Evolutionary conservation across 352 stramenopile genomes (phyloP).

Genomic region (Peronosclerospora sorghi): DNA sequence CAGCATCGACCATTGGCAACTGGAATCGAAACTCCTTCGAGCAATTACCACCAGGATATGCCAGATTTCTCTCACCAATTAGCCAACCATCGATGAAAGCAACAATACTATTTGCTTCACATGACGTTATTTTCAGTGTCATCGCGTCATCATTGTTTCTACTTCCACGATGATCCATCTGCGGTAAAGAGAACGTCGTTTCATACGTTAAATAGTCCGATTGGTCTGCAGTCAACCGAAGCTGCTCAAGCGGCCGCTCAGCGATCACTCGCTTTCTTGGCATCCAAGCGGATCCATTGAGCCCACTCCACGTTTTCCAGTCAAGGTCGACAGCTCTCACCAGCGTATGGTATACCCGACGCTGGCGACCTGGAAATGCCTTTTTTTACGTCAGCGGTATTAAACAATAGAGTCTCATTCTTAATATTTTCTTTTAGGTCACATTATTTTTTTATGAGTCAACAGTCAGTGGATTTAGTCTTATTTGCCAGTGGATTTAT

Average conservation of each 20-base stretch:
- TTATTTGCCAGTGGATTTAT: too few species aligned
- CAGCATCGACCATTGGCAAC: slow-evolving; percentile 21
- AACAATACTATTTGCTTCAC: slow-evolving; percentile 45
- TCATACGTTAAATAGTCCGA: slow-evolving; percentile 62
- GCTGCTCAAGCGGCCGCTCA: slow-evolving; percentile 36
- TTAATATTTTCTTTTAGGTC: too few species aligned
- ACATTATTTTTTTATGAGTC: too few species aligned
- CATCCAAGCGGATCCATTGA: slow-evolving; percentile 15
- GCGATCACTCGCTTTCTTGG: slow-evolving; percentile 27
- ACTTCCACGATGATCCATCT: not conserved
- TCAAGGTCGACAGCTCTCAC: slow-evolving; percentile 20
- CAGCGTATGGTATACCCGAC: slow-evolving; percentile 33
- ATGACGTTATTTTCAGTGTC: slow-evolving; percentile 41
- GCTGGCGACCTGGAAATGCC: slow-evolving; percentile 29
- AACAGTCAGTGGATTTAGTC: too few species aligned
- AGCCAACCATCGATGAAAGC: slow-evolving; percentile 36
- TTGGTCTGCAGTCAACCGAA: slow-evolving; percentile 39
- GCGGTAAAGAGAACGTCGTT: slow-evolving; percentile 24
- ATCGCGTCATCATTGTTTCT: not conserved
- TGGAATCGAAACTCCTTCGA: slow-evolving; percentile 33
- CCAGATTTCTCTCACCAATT: slow-evolving; percentile 30
- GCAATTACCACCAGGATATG: slow-evolving; percentile 43
- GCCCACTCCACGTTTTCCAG: slow-evolving; percentile 49
- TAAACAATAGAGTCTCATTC: slow-evolving; percentile 28
- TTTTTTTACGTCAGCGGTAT: slow-evolving; percentile 39